Percentiles rank a stretch among this genome's conserved stretches.
Evolutionary conservation across 495 filamentous ascomycete genomes (phyloP).

Genomic region (Acidiella bohemica): DNA sequence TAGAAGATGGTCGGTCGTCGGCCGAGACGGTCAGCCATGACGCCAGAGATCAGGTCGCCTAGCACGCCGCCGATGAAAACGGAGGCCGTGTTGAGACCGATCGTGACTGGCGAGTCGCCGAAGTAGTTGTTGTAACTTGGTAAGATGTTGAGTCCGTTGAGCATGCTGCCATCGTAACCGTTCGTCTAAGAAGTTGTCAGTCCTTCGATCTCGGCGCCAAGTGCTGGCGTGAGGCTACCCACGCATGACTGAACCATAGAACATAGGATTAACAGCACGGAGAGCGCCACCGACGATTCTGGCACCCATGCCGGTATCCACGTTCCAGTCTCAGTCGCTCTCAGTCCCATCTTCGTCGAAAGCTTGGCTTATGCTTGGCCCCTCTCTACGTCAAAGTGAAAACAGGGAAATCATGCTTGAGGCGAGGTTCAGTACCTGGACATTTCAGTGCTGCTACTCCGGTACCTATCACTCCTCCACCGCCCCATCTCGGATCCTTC

Average conservation of each 20-base stretch:
- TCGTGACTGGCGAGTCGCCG: slow-evolving; percentile 32
- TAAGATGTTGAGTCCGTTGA: slow-evolving; percentile 40
- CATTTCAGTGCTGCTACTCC: too few species aligned
- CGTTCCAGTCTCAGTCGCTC: too few species aligned
- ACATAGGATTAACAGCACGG: slow-evolving; percentile 33
- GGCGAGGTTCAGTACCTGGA: too few species aligned
- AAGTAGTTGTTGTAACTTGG: slow-evolving; percentile 39
- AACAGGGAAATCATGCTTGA: neutral
- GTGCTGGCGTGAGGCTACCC: slow-evolving; percentile 1
- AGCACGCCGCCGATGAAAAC: slow-evolving; percentile 35
- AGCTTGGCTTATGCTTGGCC: too few species aligned
- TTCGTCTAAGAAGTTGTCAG: slow-evolving; percentile 18
- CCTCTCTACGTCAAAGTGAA: neutral
- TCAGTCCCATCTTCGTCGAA: too few species aligned
- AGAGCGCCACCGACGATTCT: slow-evolving; percentile 31
- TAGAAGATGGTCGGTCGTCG: slow-evolving; percentile 36
- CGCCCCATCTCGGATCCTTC: too few species aligned
- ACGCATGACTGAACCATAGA: slow-evolving; percentile 37
- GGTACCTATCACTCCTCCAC: too few species aligned
- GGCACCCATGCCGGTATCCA: slow-evolving; percentile 43
- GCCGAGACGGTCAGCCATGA: slow-evolving; percentile 32
- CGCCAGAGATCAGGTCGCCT: slow-evolving; percentile 29
- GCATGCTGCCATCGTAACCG: slow-evolving; percentile 37
- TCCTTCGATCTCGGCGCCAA: neutral
- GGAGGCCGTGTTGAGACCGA: slow-evolving; percentile 35